phyloP scores from a whole-genome alignment of 495 filamentous ascomycete species.

The Penicillium flavigenum region DNA sequence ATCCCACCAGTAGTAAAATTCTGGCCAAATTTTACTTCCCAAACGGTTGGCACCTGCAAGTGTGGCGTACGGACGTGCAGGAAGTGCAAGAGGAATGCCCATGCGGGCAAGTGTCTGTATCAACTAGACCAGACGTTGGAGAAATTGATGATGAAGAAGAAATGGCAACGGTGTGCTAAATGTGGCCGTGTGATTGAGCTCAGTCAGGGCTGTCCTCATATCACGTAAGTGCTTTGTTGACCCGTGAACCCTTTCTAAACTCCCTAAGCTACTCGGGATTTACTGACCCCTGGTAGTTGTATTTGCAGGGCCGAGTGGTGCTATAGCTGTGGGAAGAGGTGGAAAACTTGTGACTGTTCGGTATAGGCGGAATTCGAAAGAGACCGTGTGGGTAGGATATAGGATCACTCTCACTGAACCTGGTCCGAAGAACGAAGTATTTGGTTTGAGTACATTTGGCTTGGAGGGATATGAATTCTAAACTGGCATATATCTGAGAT shows the following conservation, averaged over 20 bases:
- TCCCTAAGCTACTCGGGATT: not conserved
- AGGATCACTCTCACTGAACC: not conserved
- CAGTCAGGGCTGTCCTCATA: not conserved
- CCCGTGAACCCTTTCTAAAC: not conserved
- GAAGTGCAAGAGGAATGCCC: not conserved
- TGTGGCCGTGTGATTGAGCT: slow-evolving; percentile 2
- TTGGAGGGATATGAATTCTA: not conserved
- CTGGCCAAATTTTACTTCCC: not conserved
- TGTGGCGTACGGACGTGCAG: slow-evolving; percentile 5
- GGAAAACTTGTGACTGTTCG: slow-evolving; percentile 4
- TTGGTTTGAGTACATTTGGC: not conserved
- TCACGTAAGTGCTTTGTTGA: not conserved
- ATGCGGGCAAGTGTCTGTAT: slow-evolving; percentile 10
- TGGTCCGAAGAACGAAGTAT: not conserved
- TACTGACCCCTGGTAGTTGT: slow-evolving; percentile 1
- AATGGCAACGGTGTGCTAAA: slow-evolving; percentile 26
- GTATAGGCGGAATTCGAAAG: not conserved
- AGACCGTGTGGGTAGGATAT: not conserved
- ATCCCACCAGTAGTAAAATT: slow-evolving; percentile 16
- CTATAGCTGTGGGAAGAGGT: not conserved
- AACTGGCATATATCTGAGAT: not conserved
- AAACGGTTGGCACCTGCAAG: not conserved
- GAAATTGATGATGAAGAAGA: slow-evolving; percentile 14
- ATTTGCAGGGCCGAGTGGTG: slow-evolving; percentile 4
- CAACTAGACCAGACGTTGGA: not conserved